Evolutionary conservation across 2,329 filamentous ascomycete species (phyloP), one percentile per base, ranked within the genome.

Genomic region (Exophiala viscosa): DNA sequence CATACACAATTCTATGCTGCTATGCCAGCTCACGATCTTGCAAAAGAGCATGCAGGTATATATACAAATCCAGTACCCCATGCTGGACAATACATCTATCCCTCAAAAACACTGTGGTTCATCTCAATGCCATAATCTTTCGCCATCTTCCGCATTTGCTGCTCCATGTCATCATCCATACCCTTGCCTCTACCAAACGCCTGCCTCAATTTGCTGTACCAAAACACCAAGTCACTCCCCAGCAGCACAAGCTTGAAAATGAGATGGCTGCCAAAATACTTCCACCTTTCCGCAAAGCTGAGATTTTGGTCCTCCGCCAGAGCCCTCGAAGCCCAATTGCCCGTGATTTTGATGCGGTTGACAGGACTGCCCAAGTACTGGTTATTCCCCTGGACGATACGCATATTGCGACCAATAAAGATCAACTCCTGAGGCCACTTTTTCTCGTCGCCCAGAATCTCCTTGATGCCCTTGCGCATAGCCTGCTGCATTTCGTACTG

Each of bases 91-190:
- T n/a, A 7, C 5, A 28, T 28, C 23, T 28, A 57, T 5, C 92
- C 91, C 51, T 95, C 89, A 72, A 96, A 96, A 2, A 96, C 80
- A 36, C 85, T 83, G 68, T 95, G 89, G 67, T 95, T 87, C 60
- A 97, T 72, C 70, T 97, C 91, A 2, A 97, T 83, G 0, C 93
- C 93, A 73, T 93, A 90, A 62, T 95, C 91, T 67, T 87, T 89
- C 1, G 91, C 92, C 77, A 96, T 88, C 52, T 79, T 81, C 70
- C 82, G 85, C 90, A 97, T 95, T 62, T 86, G 81, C 65, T 81
- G 80, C 75, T 97, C 93, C 57, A 97, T 84, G 67, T 92, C 90
- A 66, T 96, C 92, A 68, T 97, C 93, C 87, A 97, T 93, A 0
- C 91, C 91, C 8, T 84, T 79, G 0, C 91, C 90, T 2, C 84